phyloP scores from a whole-genome alignment of 371 early-diverging fungal genomes.

The Gilbertella persicaria region DNA sequence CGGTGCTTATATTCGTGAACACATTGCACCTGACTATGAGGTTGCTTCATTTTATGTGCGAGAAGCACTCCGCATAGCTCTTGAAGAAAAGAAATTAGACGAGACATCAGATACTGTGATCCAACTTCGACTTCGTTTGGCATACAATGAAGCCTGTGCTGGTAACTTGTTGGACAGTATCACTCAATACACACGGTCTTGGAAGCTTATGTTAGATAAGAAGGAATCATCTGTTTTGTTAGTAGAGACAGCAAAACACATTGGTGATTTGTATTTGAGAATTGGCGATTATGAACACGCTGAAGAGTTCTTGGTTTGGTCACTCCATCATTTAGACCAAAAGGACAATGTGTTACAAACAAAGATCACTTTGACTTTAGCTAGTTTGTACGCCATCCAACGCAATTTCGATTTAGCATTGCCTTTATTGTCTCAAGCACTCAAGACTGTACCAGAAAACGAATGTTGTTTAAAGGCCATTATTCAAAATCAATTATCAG shows the following conservation, averaged over 20 bases:
- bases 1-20: slow-evolving; percentile 53
- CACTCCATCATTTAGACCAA: slow-evolving; percentile 28
- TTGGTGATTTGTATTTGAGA: slow-evolving; percentile 57
- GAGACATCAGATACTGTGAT: slow-evolving; percentile 33
- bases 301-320: slow-evolving; percentile 53
- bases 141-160: slow-evolving; percentile 35
- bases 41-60: slow-evolving; percentile 43
- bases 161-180: slow-evolving; percentile 50
- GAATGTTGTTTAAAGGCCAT: slow-evolving; percentile 44
- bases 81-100: slow-evolving; percentile 38
- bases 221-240: neutral
- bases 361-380: slow-evolving; percentile 37
- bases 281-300: slow-evolving; percentile 54
- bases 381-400: slow-evolving; percentile 50
- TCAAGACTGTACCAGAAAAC: slow-evolving; percentile 35
- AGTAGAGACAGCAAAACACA: slow-evolving; percentile 37
- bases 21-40: slow-evolving; percentile 38
- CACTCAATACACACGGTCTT: slow-evolving; percentile 42
- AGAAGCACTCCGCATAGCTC: slow-evolving; percentile 40
- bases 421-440: slow-evolving; percentile 40
- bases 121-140: slow-evolving; percentile 39
- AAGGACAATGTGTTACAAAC: slow-evolving; percentile 16
- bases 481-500: slow-evolving; percentile 50
- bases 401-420: slow-evolving; percentile 42
- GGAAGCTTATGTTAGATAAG: slow-evolving; percentile 33